Evolutionary conservation across 345 rosid genomes (phyloP).

Genomic region (Ceriops tagal): DNA sequence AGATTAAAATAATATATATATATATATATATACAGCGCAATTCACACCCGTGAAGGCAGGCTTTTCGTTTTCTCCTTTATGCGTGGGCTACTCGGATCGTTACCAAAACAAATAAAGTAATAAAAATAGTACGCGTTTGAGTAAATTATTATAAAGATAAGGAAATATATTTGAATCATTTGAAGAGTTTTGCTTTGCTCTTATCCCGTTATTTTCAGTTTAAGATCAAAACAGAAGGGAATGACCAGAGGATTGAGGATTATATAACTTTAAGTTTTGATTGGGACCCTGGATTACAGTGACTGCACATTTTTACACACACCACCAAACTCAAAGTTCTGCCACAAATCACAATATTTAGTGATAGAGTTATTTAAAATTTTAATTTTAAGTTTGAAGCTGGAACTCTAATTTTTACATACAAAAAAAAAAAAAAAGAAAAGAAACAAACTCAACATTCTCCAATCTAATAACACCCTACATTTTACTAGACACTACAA

Average conservation of each 20-base stretch:
- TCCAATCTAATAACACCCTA: conserved; percentile 13
- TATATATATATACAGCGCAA: not conserved
- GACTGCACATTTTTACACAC: conserved; percentile 6
- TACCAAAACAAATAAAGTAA: not conserved
- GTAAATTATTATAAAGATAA: too few relatives aligned
- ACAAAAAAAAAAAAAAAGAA: too few relatives aligned
- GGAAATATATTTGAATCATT: not conserved
- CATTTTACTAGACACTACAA: conserved; percentile 10
- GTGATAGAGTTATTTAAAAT: too few relatives aligned
- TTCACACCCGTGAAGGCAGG: conserved; percentile 8
- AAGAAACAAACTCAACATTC: not conserved
- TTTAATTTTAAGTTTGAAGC: too few relatives aligned
- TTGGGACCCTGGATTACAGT: not conserved
- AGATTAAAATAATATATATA: too few relatives aligned
- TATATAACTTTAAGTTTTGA: conserved; percentile 4
- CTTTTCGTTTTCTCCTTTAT: not conserved
- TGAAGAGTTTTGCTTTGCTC: conserved; percentile 18
- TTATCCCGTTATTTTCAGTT: conserved; percentile 7
- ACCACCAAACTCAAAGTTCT: not conserved
- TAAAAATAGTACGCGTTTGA: too few relatives aligned
- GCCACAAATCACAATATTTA: too few relatives aligned
- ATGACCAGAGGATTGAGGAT: conserved; percentile 1
- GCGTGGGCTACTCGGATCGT: too few relatives aligned
- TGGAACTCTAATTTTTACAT: too few relatives aligned
- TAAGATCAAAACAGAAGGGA: not conserved